Conservation (phyloP, 257 asterid species). For the Gentiana straminea region DNA sequence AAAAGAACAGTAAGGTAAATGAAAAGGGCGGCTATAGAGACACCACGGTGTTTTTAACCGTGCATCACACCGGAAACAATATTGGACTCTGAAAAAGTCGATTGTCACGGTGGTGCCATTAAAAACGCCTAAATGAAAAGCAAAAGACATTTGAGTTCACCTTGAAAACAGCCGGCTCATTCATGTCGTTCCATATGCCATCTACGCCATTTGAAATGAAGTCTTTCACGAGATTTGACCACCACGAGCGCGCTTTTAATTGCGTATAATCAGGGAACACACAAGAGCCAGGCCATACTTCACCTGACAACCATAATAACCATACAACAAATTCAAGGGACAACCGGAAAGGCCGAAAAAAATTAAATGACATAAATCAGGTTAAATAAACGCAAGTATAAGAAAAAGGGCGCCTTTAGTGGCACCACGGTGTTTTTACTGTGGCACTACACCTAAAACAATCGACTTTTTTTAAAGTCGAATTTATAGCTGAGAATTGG, state of each 20-base stretch:
- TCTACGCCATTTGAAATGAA: conserved; percentile 76
- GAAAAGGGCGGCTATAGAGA: no score
- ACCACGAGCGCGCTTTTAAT: conserved; percentile 76
- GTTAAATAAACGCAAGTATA: not conserved
- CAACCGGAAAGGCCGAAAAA: not conserved
- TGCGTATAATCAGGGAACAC: conserved; percentile 92
- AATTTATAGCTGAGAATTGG: no score
- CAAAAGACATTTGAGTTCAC: conserved; percentile 27
- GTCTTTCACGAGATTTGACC: conserved; percentile 81
- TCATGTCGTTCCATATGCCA: conserved; percentile 99
- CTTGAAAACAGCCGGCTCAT: conserved; percentile 95
- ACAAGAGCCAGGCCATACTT: conserved; percentile 99
- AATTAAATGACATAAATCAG: not conserved
- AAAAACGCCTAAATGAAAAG: conserved; percentile 7
- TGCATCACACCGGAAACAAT: no score
- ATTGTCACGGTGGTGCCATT: no score
- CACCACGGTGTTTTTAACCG: no score
- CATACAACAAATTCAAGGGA: conserved; percentile 6
- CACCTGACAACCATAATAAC: conserved; percentile 40
- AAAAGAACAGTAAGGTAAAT: no score
- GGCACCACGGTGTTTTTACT: no score
- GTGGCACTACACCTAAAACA: no score
- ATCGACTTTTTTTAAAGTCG: no score
- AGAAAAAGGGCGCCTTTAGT: no score
- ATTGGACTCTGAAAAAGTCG: no score